These are phyloP conservation scores for Pyrus communis DNA, from an alignment of 306 rosid species.

Conservation along the genomic window DNA sequence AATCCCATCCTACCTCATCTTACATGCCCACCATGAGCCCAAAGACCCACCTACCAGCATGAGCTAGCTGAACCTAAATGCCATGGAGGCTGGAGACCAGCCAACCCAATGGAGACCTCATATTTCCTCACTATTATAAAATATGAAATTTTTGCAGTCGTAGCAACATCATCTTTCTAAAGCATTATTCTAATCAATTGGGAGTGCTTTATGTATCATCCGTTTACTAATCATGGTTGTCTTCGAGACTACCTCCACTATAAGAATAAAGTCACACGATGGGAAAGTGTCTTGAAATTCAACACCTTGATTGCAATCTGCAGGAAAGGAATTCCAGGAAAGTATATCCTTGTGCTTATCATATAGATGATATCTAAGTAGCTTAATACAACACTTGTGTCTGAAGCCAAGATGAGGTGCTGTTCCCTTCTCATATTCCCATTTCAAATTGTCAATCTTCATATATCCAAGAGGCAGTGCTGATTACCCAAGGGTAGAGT, in stretches of 20 bases:
- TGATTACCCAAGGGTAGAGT: too few relatives aligned
- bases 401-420: not conserved
- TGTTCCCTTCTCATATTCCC: too few relatives aligned
- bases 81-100: not conserved
- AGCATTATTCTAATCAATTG: not conserved
- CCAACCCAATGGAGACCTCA: not conserved
- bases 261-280: not conserved
- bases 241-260: not conserved
- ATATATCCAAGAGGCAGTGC: too few relatives aligned
- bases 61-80: not conserved
- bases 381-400: not conserved
- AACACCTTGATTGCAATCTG: not conserved
- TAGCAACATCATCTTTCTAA: too few relatives aligned
- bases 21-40: not conserved
- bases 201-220: too few relatives aligned
- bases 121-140: too few relatives aligned
- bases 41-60: not conserved
- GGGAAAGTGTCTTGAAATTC: not conserved
- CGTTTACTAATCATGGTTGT: not conserved
- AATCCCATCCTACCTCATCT: too few relatives aligned
- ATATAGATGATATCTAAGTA: not conserved
- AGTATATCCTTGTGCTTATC: not conserved
- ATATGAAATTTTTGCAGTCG: not conserved
- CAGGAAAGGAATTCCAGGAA: not conserved
- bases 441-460: too few relatives aligned